Base-by-base conservation (phyloP, 2,329 filamentous ascomycete species). In the Colletotrichum truncatum region DNA sequence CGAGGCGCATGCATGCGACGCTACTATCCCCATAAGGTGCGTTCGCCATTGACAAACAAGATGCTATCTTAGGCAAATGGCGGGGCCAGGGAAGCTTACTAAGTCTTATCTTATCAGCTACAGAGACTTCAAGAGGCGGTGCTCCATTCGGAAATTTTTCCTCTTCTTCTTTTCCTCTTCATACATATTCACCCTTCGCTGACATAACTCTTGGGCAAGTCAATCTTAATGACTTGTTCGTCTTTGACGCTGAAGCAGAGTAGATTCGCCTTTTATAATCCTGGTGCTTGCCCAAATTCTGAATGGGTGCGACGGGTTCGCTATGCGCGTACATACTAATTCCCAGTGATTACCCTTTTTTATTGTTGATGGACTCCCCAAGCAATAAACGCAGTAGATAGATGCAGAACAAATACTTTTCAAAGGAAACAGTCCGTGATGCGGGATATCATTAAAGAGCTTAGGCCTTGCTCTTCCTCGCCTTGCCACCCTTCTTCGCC, bases 201-300 rank as follows among this genome's bases (percentile, higher is more conserved):
- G 76, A 78, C 70, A 72, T 76, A 75, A 72, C 69, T 75, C 68
- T 68, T 54, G 65, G 76, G 74, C 68, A 73, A 74, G 77, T 74
- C 70, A 69, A 70, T 69, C 49, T 52, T 71, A 58, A 71, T 81
- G 81, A 77, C 81, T 78, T 79, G 68, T 82, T 84, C 83, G 79
- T 71, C 73, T 73, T 73, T 73, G 74, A 67, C 75, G 74, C 78
- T 76, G 84, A 88, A 87, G 86, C 80, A 88, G 85, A 88, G 69
- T 62, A 78, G 41, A 48, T 45, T 57, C 77, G 83, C 85, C 82
- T 82, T 87, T 88, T 83, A 87, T 86, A 88, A 88, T 88, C 85
- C 83, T 80, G 78, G 79, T 77, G 77, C 80, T 78, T 80, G 79
- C 82, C 81, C 73, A 73, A n/a, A 73, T 70, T 73, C 71, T 71